These are phyloP conservation scores for Papiliotrema fonsecae DNA, from an alignment of 1,284 basidiomycete species.

Conservation along the genomic window DNA sequence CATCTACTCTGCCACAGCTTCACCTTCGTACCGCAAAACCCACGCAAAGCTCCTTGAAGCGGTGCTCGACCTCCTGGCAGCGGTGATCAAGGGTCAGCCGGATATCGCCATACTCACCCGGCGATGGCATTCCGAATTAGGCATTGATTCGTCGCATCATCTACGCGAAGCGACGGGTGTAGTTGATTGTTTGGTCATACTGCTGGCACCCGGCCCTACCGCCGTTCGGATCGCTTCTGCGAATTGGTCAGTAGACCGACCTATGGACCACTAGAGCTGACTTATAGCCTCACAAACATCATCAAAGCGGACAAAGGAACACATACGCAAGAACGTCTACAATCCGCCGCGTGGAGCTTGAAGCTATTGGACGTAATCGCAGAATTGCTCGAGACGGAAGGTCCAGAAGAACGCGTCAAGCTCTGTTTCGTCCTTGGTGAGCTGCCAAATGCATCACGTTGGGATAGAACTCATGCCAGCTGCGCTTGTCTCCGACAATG, in stretches of 20 bases:
- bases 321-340: slow-evolving; percentile 8
- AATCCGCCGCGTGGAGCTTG: slow-evolving; percentile 15
- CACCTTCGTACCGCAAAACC: slow-evolving; percentile 35
- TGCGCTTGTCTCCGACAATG: slow-evolving; percentile 65
- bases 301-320: slow-evolving; percentile 31
- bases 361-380: slow-evolving; percentile 27
- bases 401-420: slow-evolving; percentile 34
- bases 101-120: slow-evolving; percentile 19
- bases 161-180: slow-evolving; percentile 1
- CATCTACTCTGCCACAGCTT: slow-evolving; percentile 4
- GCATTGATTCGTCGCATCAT: too few species aligned
- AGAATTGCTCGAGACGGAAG: slow-evolving; percentile 30
- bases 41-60: slow-evolving; percentile 63
- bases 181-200: slow-evolving; percentile 16
- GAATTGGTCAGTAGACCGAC: slow-evolving; percentile 28
- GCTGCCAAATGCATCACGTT: slow-evolving; percentile 32
- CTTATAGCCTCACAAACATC: slow-evolving; percentile 34
- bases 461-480: slow-evolving; percentile 50
- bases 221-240: slow-evolving; percentile 40
- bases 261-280: neutral
- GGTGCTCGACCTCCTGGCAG: slow-evolving; percentile 62
- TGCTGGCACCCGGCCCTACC: slow-evolving; percentile 30
- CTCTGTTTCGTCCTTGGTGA: slow-evolving; percentile 67
- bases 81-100: slow-evolving; percentile 63
- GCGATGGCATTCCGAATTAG: slow-evolving; percentile 15